Conservation (phyloP, 495 filamentous ascomycete genomes). For the Melanomma pulvis-pyrius region DNA sequence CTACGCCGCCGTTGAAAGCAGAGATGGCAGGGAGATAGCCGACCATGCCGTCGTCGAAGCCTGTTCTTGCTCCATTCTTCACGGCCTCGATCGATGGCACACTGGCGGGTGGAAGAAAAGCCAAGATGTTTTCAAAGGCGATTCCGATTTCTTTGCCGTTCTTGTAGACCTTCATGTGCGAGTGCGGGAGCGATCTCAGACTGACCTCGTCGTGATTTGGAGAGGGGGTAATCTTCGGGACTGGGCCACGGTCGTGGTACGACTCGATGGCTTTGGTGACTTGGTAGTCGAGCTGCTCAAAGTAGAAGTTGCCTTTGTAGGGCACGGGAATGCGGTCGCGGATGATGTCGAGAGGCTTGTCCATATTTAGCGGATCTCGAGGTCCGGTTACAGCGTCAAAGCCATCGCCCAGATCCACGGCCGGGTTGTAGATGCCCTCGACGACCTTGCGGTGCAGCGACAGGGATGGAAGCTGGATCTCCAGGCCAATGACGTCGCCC, state of each 20-base stretch:
- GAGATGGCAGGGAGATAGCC: conserved; percentile 95
- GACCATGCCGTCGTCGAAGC: conserved; percentile 87
- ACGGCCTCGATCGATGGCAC: conserved; percentile 72
- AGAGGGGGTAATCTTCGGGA: conserved; percentile 56
- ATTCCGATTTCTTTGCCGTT: conserved; percentile 87
- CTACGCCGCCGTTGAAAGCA: conserved; percentile 87
- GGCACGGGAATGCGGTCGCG: conserved; percentile 92
- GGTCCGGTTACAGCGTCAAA: conserved; percentile 43
- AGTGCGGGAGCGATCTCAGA: conserved; percentile 81
- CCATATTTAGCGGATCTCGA: conserved; percentile 41
- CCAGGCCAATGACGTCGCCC: conserved; percentile 93
- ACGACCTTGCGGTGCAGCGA: conserved; percentile 85
- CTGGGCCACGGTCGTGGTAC: conserved; percentile 67
- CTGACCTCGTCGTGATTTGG: conserved; percentile 72
- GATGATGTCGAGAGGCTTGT: conserved; percentile 70
- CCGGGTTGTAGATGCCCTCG: conserved; percentile 81
- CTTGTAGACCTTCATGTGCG: conserved; percentile 84
- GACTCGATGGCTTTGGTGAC: conserved; percentile 87
- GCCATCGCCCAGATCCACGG: conserved; percentile 66
- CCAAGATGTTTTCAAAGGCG: conserved; percentile 83
- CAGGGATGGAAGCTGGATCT: conserved; percentile 86
- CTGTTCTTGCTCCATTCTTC: conserved; percentile 75
- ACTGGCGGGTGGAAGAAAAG: conserved; percentile 90
- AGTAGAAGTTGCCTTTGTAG: conserved; percentile 89
- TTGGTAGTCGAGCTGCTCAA: conserved; percentile 92